Evolutionary conservation across 306 rosid species (phyloP).

Genomic region (Nissolia schottii): DNA sequence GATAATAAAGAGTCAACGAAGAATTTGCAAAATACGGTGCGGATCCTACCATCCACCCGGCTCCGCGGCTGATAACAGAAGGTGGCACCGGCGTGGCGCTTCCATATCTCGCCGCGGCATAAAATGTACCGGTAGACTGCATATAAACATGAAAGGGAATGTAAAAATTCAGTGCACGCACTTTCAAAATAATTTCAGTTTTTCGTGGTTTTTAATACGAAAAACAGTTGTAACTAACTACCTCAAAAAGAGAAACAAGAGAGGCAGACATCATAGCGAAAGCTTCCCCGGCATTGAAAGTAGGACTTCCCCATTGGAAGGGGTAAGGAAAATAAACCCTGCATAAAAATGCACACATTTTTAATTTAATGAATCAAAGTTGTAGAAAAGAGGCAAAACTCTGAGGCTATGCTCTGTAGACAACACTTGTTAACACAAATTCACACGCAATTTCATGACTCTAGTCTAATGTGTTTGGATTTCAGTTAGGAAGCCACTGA

Average conservation of each 20-base stretch:
- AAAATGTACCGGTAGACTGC: slow-evolving; percentile 70
- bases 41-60: slow-evolving; percentile 59
- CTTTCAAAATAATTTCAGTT: background rate
- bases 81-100: slow-evolving; percentile 73
- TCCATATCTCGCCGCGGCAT: slow-evolving; percentile 56
- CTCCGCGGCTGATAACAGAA: slow-evolving; percentile 57
- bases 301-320: slow-evolving; percentile 90
- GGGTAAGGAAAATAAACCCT: slow-evolving; percentile 81
- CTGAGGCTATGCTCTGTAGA: background rate
- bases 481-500: too few relatives aligned
- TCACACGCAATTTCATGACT: background rate
- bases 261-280: slow-evolving; percentile 86
- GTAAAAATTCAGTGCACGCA: background rate
- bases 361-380: background rate
- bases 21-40: background rate
- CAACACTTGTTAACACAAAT: background rate
- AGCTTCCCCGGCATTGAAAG: slow-evolving; percentile 71
- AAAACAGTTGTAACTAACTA: slow-evolving; percentile 1
- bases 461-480: too few relatives aligned
- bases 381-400: background rate
- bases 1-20: background rate
- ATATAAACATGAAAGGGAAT: background rate
- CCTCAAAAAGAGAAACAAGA: slow-evolving; percentile 80
- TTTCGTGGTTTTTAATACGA: background rate
- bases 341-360: slow-evolving; percentile 16